A percentile compares a stretch with the other conserved stretches of the same genome.
Evolutionary conservation across 2,329 filamentous ascomycete genomes (phyloP).

Genomic region (Aulographum hederae): DNA sequence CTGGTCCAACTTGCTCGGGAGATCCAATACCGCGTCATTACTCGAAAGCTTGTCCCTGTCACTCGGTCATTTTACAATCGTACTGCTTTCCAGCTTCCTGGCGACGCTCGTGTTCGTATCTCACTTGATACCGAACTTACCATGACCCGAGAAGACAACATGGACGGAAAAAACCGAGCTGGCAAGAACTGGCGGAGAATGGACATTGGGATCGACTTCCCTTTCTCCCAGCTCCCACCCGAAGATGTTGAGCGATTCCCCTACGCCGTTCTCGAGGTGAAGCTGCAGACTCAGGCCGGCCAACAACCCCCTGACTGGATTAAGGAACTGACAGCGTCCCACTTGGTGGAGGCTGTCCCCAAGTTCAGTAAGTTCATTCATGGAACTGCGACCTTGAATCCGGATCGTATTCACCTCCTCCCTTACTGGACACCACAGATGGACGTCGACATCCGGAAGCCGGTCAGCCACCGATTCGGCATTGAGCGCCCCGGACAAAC

Average conservation of each 20-base stretch:
- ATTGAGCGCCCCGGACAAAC: conserved; percentile 66
- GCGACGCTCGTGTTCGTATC: conserved; percentile 88
- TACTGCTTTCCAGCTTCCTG: conserved; percentile 91
- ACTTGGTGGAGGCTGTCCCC: conserved; percentile 94
- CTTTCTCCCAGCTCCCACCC: conserved; percentile 72
- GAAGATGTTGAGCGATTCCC: conserved; percentile 83
- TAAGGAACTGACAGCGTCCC: conserved; percentile 75
- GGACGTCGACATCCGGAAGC: conserved; percentile 93
- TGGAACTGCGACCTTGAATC: conserved; percentile 75
- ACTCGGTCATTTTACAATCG: conserved; percentile 96
- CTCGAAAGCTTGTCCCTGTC: conserved; percentile 71
- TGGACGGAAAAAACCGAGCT: conserved; percentile 57
- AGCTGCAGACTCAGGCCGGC: conserved; percentile 87
- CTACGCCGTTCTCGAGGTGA: conserved; percentile 91
- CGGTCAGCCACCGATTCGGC: conserved; percentile 71
- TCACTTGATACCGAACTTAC: conserved; percentile 92
- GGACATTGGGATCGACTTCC: conserved; percentile 94
- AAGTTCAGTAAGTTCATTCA: conserved; percentile 99
- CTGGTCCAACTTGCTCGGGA: conserved; percentile 80
- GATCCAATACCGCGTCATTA: conserved; percentile 83
- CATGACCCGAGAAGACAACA: conserved; percentile 88
- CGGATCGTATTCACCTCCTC: conserved; percentile 68
- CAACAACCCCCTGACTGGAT: conserved; percentile 96
- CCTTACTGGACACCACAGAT: conserved; percentile 99
- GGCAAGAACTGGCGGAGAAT: conserved; percentile 91